Evolutionary conservation across 768 basidiomycete species (phyloP).

Genomic region (Lyophyllum atratum): DNA sequence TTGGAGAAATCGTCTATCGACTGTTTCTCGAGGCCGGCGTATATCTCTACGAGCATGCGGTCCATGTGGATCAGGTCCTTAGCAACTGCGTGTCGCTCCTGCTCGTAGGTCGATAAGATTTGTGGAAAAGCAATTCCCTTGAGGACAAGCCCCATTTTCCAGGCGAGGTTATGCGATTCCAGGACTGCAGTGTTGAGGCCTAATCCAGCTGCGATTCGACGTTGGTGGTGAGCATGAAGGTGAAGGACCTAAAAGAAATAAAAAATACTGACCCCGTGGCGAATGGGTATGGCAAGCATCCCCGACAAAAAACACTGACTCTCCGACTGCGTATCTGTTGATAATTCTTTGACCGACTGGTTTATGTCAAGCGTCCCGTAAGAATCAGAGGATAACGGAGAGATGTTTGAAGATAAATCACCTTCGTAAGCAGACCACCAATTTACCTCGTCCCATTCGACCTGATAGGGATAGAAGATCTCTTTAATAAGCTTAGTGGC

Average conservation of each 20-base stretch:
- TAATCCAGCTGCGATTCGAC: slow-evolving; percentile 8
- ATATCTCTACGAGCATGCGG: slow-evolving; percentile 15
- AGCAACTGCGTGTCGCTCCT: slow-evolving; percentile 13
- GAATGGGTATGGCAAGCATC: slow-evolving; percentile 20
- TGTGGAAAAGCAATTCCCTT: slow-evolving; percentile 12
- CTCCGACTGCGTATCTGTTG: slow-evolving; percentile 10
- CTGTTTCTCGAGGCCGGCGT: slow-evolving; percentile 17
- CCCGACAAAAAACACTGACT: slow-evolving; percentile 14
- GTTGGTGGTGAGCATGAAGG: neutral
- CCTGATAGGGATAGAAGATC: slow-evolving; percentile 14
- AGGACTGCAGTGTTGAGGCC: slow-evolving; percentile 18
- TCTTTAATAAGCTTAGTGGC: slow-evolving; percentile 14
- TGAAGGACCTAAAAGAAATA: neutral
- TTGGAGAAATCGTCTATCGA: slow-evolving; percentile 15
- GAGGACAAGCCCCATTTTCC: slow-evolving; percentile 16
- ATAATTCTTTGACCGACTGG: slow-evolving; percentile 16
- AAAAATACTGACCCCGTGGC: slow-evolving; percentile 9
- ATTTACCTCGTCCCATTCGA: slow-evolving; percentile 17
- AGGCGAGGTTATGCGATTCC: slow-evolving; percentile 16
- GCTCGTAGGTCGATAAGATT: slow-evolving; percentile 12
- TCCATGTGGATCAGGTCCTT: slow-evolving; percentile 16
- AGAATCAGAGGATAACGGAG: neutral
- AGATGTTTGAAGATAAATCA: neutral
- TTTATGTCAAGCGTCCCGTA: neutral
- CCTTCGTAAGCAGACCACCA: slow-evolving; percentile 21